Percentiles rank a stretch among this genome's conserved stretches.
These are phyloP conservation scores for Podospora appendiculata DNA, from an alignment of 495 filamentous ascomycete species.

Conservation along the genomic window DNA sequence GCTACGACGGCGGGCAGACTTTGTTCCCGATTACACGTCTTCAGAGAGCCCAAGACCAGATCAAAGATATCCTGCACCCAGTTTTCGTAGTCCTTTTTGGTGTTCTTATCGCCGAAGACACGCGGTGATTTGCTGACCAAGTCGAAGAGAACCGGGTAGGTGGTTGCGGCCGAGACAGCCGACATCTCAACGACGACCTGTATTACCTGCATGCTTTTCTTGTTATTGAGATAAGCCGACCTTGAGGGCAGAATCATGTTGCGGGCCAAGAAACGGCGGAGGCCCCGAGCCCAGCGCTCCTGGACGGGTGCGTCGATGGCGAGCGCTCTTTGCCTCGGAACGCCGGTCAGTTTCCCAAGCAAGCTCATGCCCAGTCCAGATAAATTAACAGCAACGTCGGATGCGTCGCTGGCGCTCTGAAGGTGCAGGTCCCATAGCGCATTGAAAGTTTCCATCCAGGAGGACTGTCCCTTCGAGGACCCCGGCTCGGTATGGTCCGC, in stretches of 20 bases:
- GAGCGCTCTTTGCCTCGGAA: slow-evolving; percentile 6
- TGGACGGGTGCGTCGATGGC: slow-evolving; percentile 9
- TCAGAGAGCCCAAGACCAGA: slow-evolving; percentile 28
- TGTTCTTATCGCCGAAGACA: slow-evolving; percentile 45
- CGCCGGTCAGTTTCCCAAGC: slow-evolving; percentile 25
- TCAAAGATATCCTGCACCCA: slow-evolving; percentile 66
- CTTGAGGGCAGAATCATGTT: slow-evolving; percentile 66
- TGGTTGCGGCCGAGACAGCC: slow-evolving; percentile 21
- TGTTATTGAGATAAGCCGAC: slow-evolving; percentile 40
- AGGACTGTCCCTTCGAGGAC: slow-evolving; percentile 16
- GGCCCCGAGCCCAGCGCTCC: slow-evolving; percentile 25
- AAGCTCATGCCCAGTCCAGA: slow-evolving; percentile 22
- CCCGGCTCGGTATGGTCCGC: slow-evolving; percentile 11
- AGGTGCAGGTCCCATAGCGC: slow-evolving; percentile 37
- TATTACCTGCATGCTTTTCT: slow-evolving; percentile 25
- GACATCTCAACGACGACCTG: slow-evolving; percentile 24
- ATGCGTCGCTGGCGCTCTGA: slow-evolving; percentile 26
- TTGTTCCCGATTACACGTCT: slow-evolving; percentile 3
- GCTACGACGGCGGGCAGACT: slow-evolving; percentile 18
- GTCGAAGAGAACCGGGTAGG: slow-evolving; percentile 45
- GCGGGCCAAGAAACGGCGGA: slow-evolving; percentile 59
- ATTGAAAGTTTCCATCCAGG: slow-evolving; percentile 31
- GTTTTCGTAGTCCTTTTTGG: slow-evolving; percentile 44
- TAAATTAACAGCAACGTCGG: slow-evolving; percentile 33
- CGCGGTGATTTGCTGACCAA: slow-evolving; percentile 50